These are phyloP conservation scores for Sechiopsis laciniata DNA, from an alignment of 306 rosid species.

Conservation along the genomic window DNA sequence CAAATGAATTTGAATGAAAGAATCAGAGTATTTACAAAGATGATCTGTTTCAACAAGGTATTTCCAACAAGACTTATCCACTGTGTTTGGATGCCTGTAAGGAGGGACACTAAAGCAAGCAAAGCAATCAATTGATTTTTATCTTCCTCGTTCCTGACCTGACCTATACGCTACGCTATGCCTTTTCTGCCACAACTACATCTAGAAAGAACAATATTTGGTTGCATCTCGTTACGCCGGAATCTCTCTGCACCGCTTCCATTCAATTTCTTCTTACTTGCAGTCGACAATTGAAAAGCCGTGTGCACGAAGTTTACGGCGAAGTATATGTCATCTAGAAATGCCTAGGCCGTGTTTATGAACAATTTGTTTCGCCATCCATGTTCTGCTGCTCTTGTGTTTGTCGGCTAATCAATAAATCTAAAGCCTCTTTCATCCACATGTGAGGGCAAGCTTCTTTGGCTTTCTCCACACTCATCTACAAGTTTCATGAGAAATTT, in stretches of 20 bases:
- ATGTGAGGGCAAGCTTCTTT: slow-evolving; percentile 64
- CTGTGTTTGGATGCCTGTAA: not conserved
- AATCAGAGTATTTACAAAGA: too few relatives aligned
- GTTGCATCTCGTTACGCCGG: too few relatives aligned
- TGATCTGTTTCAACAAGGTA: too few relatives aligned
- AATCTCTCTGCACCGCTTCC: too few relatives aligned
- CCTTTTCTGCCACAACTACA: not conserved
- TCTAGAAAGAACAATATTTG: too few relatives aligned
- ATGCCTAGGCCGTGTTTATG: not conserved
- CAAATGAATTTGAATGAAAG: too few relatives aligned
- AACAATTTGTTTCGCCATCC: not conserved
- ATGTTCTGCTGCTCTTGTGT: slow-evolving; percentile 16
- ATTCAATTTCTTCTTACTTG: too few relatives aligned
- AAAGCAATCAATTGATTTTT: not conserved
- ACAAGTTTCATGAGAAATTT: slow-evolving; percentile 29
- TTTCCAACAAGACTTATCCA: too few relatives aligned
- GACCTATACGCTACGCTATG: not conserved
- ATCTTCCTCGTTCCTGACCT: not conserved
- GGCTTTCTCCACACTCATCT: not conserved
- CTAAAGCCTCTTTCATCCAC: slow-evolving; percentile 92
- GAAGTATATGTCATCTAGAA: too few relatives aligned
- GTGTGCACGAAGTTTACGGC: too few relatives aligned
- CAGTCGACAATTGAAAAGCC: too few relatives aligned
- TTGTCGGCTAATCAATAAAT: slow-evolving; percentile 44
- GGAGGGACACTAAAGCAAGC: not conserved